Conservation (phyloP, 1,284 basidiomycete species). For the Cystobasidium pallidum region DNA sequence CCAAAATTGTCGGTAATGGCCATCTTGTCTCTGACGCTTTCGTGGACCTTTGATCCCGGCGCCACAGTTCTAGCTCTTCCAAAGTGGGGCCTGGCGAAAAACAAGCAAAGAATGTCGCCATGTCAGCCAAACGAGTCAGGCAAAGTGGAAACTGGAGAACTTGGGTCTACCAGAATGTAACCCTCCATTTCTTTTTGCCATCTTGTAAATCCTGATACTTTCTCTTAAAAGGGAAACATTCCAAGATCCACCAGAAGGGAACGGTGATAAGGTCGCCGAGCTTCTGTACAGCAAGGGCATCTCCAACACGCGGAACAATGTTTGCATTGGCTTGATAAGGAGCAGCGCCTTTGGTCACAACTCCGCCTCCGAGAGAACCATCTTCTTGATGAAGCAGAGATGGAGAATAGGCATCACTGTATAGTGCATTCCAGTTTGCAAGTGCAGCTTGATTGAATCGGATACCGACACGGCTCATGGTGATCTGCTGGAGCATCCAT, state of each 20-base stretch:
- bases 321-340: constrained; percentile 14
- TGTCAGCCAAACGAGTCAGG: not conserved
- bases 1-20: not conserved
- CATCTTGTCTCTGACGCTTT: constrained; percentile 29
- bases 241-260: constrained; percentile 32
- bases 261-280: not conserved
- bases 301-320: not conserved
- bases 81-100: not conserved
- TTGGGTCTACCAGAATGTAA: constrained; percentile 4
- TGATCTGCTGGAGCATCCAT: constrained; percentile 24
- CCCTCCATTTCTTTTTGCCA: constrained; percentile 20
- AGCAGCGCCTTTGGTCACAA: not conserved
- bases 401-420: constrained; percentile 11
- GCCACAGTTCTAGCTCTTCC: constrained; percentile 15
- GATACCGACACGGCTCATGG: constrained; percentile 8
- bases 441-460: constrained; percentile 8
- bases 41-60: constrained; percentile 20
- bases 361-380: not conserved
- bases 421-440: not conserved
- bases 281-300: constrained; percentile 10
- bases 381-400: not conserved
- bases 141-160: not conserved
- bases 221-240: constrained; percentile 21
- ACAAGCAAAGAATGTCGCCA: not conserved
- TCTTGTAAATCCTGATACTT: constrained; percentile 19